Evolutionary conservation across 78 protist species (phyloP).

Genomic region (Neovahlkampfia damariscottae): DNA sequence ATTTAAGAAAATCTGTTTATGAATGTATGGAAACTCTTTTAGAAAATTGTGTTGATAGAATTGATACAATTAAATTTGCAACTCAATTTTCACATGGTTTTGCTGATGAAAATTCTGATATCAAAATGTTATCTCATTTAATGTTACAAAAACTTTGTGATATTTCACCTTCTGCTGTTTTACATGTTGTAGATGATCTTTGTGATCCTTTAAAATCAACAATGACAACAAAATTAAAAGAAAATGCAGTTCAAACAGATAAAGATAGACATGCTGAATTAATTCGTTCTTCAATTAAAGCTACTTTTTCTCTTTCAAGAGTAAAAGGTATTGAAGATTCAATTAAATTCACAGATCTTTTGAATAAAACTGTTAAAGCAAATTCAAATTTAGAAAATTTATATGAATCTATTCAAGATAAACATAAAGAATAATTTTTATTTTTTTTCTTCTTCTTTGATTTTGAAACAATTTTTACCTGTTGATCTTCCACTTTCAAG

Average conservation of each 20-base stretch:
- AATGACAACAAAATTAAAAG: background rate
- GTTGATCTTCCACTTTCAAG: too few species aligned
- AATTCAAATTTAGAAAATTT: too few species aligned
- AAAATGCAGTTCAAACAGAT: constrained; percentile 1
- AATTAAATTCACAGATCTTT: too few species aligned
- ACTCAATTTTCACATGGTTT: constrained; percentile 48
- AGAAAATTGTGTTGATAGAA: constrained; percentile 33
- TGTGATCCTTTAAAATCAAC: constrained; percentile 16
- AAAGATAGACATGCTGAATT: background rate
- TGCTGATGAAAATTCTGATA: constrained; percentile 56
- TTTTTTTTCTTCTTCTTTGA: too few species aligned
- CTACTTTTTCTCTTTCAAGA: background rate
- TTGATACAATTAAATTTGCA: constrained; percentile 37
- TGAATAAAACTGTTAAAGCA: too few species aligned
- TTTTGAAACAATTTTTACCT: too few species aligned
- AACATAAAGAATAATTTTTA: too few species aligned
- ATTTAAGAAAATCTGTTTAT: constrained; percentile 53
- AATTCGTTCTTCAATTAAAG: background rate
- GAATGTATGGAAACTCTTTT: constrained; percentile 83
- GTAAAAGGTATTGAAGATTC: background rate
- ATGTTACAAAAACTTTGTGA: constrained; percentile 34
- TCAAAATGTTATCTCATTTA: constrained; percentile 58
- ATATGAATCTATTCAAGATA: too few species aligned
- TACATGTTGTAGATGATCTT: background rate
- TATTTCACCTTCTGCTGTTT: background rate